These are phyloP conservation scores for Monilinia fructicola DNA, from an alignment of 2,329 filamentous ascomycete genomes.

Conservation along the genomic window DNA sequence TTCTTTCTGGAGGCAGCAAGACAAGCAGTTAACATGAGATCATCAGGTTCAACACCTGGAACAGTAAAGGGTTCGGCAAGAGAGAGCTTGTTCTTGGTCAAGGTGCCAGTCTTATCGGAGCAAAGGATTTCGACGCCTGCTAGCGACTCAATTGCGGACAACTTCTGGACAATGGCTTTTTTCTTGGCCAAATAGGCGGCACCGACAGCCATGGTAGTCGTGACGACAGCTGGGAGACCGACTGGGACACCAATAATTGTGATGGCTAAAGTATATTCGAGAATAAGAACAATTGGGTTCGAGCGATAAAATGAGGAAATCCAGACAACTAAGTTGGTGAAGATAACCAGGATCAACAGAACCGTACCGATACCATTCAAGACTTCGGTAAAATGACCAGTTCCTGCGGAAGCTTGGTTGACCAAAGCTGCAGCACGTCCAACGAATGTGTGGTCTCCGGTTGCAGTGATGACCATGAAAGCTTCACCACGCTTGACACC, in stretches of 20 bases:
- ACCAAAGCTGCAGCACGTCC: constrained; percentile 85
- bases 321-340: constrained; percentile 82
- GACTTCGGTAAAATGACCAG: constrained; percentile 88
- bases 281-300: constrained; percentile 74
- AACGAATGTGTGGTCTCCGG: constrained; percentile 87
- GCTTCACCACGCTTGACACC: constrained; percentile 88
- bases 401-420: constrained; percentile 69
- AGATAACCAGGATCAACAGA: constrained; percentile 75
- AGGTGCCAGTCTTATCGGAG: constrained; percentile 90
- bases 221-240: constrained; percentile 89
- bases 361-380: constrained; percentile 83
- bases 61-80: constrained; percentile 83
- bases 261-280: constrained; percentile 83
- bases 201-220: constrained; percentile 92
- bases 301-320: constrained; percentile 85
- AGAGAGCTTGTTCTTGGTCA: constrained; percentile 93
- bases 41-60: constrained; percentile 76
- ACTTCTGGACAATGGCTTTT: constrained; percentile 90
- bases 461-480: constrained; percentile 77
- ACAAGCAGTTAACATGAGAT: constrained; percentile 90
- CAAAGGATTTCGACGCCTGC: constrained; percentile 92
- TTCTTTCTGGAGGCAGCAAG: constrained; percentile 89
- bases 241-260: constrained; percentile 91
- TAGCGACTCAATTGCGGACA: constrained; percentile 86
- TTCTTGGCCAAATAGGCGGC: constrained; percentile 89